A percentile compares a stretch with the other conserved stretches of the same genome.
Evolutionary conservation across 164 flowering plant genomes (phyloP).

Genomic region (Umbilicus rupestris): DNA sequence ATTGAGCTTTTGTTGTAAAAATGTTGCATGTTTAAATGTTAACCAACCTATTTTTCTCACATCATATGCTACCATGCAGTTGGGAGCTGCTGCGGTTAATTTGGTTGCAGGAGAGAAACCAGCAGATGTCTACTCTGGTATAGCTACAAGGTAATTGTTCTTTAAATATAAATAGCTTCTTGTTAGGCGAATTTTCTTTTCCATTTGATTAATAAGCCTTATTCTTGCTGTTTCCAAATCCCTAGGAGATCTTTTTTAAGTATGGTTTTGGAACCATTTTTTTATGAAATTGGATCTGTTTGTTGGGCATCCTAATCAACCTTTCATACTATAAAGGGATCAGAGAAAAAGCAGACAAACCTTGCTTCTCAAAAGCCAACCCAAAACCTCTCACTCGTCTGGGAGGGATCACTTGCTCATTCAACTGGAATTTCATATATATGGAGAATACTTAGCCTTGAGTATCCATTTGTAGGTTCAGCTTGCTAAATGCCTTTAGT

Average conservation of each 20-base stretch:
- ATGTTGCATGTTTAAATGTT: not conserved
- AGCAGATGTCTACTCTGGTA: conserved; percentile 63
- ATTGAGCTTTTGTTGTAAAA: not conserved
- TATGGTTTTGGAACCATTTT: not conserved
- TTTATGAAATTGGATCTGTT: not conserved
- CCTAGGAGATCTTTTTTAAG: not conserved
- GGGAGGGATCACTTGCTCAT: no score
- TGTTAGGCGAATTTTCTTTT: not conserved
- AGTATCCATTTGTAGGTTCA: no score
- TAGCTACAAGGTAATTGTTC: conserved; percentile 15
- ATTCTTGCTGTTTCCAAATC: not conserved
- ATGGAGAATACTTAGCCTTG: no score
- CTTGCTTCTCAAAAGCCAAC: not conserved
- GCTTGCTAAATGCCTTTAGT: no score
- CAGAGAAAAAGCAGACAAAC: not conserved
- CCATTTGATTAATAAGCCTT: not conserved
- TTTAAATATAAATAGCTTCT: not conserved
- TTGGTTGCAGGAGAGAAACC: conserved; percentile 48
- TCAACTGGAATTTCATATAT: no score
- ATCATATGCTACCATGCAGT: conserved; percentile 10
- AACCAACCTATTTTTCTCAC: not conserved
- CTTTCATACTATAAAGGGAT: not conserved
- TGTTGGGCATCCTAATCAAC: not conserved
- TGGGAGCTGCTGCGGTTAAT: conserved; percentile 20
- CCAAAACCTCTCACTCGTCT: not conserved